These are phyloP conservation scores for Tagetes patula DNA, from an alignment of 129 eudicot genomes.

Conservation along the genomic window DNA sequence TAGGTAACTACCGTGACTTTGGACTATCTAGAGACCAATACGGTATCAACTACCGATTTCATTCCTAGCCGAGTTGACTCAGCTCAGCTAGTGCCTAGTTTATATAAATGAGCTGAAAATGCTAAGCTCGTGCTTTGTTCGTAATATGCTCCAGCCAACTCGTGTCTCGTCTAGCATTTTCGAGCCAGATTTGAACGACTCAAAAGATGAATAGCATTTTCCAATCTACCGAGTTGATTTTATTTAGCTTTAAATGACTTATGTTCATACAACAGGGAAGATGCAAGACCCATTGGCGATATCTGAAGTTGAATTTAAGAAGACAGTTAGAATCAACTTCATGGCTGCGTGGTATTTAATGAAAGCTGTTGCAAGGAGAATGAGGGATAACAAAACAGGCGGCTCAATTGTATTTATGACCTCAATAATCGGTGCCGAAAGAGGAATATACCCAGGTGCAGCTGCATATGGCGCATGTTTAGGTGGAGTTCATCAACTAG, in stretches of 20 bases:
- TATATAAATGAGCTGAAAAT: too few relatives aligned
- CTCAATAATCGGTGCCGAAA: constrained; percentile 78
- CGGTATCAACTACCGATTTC: too few relatives aligned
- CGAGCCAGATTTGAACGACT: too few relatives aligned
- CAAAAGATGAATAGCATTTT: too few relatives aligned
- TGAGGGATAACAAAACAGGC: constrained; percentile 84
- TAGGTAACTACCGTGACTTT: too few relatives aligned
- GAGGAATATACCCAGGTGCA: constrained; percentile 90
- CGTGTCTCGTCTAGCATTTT: too few relatives aligned
- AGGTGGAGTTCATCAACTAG: constrained; percentile 83
- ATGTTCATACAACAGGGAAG: constrained; percentile 63
- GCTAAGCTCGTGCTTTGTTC: too few relatives aligned
- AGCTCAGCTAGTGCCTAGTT: too few relatives aligned
- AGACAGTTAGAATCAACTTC: constrained; percentile 72
- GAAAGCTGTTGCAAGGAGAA: constrained; percentile 68
- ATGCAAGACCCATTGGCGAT: constrained; percentile 68
- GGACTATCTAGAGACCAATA: too few relatives aligned
- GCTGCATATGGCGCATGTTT: constrained; percentile 87
- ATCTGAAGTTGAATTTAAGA: constrained; percentile 67
- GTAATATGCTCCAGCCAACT: too few relatives aligned
- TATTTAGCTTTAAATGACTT: not conserved
- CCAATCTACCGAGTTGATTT: too few relatives aligned
- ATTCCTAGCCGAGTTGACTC: too few relatives aligned
- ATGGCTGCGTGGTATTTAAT: constrained; percentile 82
- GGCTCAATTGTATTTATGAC: constrained; percentile 85